Base-by-base conservation (phyloP, 495 filamentous ascomycete species). In the Trichoderma asperelloides region DNA sequence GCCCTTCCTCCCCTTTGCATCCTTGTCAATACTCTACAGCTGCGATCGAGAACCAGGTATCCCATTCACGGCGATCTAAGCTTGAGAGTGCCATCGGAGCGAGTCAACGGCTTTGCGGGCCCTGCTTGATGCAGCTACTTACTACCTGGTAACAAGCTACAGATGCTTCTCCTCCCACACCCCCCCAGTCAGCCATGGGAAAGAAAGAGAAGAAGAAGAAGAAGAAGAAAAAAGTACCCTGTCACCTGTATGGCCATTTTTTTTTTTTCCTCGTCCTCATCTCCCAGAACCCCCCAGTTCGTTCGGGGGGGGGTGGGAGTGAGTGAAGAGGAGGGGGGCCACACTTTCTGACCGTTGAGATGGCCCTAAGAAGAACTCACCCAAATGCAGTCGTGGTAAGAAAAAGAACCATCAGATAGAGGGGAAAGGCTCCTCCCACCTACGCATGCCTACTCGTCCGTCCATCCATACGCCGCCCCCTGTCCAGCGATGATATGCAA, bases 331-430 rank as follows among this genome's bases (percentile, higher is more conserved):
- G 8, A n/a, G 21, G 49, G 49, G 49, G 11, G 49, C 49, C 8
- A 21, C 55, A 51, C 47, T 51, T 37, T 37, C 33, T 60, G 55
- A 60, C 55, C 49, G 55, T 60, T 60, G 55, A 60, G 55, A 60
- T 60, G 55, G 55, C 11, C 55, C 55, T 28, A 60, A 12, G 8
- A 28, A 27, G 47, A 21, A 51, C 2, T 23, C 18, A 8, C 47
- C 5, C 18, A 18, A 18, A 6, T 4, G 18, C 47, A 21, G 18
- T 21, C 21, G n/a, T n/a, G n/a, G n/a, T n/a, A n/a, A n/a, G n/a
- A n/a, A n/a, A n/a, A n/a, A n/a, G n/a, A n/a, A n/a, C n/a, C n/a
- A n/a, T n/a, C n/a, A n/a, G n/a, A n/a, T n/a, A n/a, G n/a, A n/a
- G n/a, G n/a, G n/a, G n/a, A n/a, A 2, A 21, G n/a, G 16, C 16